These are phyloP conservation scores for Ceratocystis lukuohia DNA, from an alignment of 2,329 filamentous ascomycete genomes.

Conservation along the genomic window DNA sequence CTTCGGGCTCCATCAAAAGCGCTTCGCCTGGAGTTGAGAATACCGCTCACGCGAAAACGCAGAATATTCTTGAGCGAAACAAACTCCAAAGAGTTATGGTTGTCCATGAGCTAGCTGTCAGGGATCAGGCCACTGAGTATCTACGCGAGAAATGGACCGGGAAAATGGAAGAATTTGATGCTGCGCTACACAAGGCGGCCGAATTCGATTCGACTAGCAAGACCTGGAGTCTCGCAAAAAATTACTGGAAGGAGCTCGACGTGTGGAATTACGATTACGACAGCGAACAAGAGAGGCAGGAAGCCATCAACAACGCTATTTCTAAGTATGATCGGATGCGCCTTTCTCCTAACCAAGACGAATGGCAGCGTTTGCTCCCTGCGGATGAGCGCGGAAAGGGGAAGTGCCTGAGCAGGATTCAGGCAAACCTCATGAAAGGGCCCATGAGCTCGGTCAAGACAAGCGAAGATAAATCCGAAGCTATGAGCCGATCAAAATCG, in stretches of 20 bases:
- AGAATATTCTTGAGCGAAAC: conserved; percentile 39
- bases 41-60: conserved; percentile 34
- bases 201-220: conserved; percentile 35
- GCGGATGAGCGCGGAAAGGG: conserved; percentile 44
- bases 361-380: conserved; percentile 49
- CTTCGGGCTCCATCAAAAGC: conserved; percentile 39
- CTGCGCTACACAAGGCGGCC: conserved; percentile 45
- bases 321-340: conserved; percentile 46
- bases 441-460: conserved; percentile 27
- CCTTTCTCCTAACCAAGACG: conserved; percentile 40
- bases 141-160: conserved; percentile 39
- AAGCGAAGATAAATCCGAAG: conserved; percentile 26
- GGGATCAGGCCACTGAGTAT: conserved; percentile 37
- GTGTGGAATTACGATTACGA: conserved; percentile 49
- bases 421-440: conserved; percentile 43
- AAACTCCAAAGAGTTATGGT: conserved; percentile 41
- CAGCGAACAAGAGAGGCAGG: conserved; percentile 40
- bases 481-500: conserved; percentile 38
- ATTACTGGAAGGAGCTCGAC: conserved; percentile 49
- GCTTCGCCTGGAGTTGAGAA: conserved; percentile 32
- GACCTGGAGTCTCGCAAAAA: conserved; percentile 43
- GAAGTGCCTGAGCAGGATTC: conserved; percentile 47
- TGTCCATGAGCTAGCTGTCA: conserved; percentile 47
- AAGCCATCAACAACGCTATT: conserved; percentile 48
- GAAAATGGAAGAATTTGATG: conserved; percentile 40